phyloP scores from a whole-genome alignment of 1,284 basidiomycete genomes.

The Neonothopanus nambi region DNA sequence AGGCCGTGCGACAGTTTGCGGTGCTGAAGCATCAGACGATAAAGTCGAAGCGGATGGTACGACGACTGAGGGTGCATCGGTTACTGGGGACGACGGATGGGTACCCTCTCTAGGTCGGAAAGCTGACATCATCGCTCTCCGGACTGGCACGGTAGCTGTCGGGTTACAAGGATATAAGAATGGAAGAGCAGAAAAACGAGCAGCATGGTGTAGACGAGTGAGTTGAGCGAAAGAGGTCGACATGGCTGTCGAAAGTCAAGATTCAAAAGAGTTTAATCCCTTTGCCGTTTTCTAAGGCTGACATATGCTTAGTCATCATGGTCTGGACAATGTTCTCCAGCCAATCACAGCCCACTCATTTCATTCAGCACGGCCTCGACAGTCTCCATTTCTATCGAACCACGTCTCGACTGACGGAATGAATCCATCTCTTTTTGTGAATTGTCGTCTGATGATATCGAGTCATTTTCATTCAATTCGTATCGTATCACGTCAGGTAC shows the following conservation, averaged over 20 bases:
- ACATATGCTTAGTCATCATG: slow-evolving; percentile 1
- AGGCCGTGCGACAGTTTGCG: slow-evolving; percentile 69
- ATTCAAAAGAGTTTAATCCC: not conserved
- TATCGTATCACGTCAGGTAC: too few species aligned
- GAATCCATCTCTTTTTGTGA: too few species aligned
- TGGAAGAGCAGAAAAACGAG: slow-evolving; percentile 30
- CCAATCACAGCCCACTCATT: slow-evolving; percentile 8
- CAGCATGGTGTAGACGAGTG: slow-evolving; percentile 25
- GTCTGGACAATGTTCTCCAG: not conserved
- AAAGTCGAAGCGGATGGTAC: slow-evolving; percentile 48
- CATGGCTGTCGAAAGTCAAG: slow-evolving; percentile 24
- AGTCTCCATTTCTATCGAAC: too few species aligned
- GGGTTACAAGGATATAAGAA: slow-evolving; percentile 36
- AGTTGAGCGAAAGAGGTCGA: slow-evolving; percentile 29
- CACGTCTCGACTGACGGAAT: too few species aligned
- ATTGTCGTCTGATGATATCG: too few species aligned
- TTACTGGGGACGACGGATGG: slow-evolving; percentile 33
- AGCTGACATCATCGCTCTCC: slow-evolving; percentile 65
- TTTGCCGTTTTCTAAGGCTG: not conserved
- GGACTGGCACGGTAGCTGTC: slow-evolving; percentile 29
- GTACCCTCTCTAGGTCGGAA: slow-evolving; percentile 33
- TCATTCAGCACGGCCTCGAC: too few species aligned
- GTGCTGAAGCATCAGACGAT: slow-evolving; percentile 61
- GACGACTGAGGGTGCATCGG: slow-evolving; percentile 53
- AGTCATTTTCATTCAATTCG: too few species aligned